Conservation (phyloP, 148 eudicot genomes). For the Rhododendron ovatum region DNA sequence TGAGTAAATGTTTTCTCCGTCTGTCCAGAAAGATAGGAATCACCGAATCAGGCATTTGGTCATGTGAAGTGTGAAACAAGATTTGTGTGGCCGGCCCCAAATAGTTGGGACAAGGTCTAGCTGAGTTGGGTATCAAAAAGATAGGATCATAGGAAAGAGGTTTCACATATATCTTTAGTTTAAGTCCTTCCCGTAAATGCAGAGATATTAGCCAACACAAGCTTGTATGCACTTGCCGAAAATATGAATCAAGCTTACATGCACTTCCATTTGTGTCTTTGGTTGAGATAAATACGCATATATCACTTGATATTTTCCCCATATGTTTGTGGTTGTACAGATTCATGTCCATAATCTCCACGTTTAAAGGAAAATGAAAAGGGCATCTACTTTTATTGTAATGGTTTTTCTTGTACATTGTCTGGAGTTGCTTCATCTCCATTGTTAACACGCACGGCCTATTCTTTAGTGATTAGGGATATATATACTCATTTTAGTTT, state of each 20-base stretch:
- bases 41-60: background rate
- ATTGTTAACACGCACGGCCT: background rate
- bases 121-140: background rate
- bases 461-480: background rate
- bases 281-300: conserved; percentile 1
- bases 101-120: background rate
- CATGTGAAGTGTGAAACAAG: background rate
- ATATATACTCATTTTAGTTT: background rate
- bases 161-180: background rate
- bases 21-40: background rate
- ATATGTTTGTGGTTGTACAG: background rate
- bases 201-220: background rate
- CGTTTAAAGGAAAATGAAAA: background rate
- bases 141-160: background rate
- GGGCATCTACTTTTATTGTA: background rate
- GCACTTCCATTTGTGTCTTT: background rate
- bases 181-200: background rate
- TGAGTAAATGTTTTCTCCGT: background rate
- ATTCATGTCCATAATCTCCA: background rate
- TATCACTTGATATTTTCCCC: background rate
- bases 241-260: background rate
- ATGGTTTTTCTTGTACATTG: background rate
- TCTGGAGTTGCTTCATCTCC: background rate
- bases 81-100: background rate
- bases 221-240: background rate